Evolutionary conservation across 108 stramenopile species (phyloP), one percentile per base, ranked within the genome.

Genomic region (Fragilaria radians): DNA sequence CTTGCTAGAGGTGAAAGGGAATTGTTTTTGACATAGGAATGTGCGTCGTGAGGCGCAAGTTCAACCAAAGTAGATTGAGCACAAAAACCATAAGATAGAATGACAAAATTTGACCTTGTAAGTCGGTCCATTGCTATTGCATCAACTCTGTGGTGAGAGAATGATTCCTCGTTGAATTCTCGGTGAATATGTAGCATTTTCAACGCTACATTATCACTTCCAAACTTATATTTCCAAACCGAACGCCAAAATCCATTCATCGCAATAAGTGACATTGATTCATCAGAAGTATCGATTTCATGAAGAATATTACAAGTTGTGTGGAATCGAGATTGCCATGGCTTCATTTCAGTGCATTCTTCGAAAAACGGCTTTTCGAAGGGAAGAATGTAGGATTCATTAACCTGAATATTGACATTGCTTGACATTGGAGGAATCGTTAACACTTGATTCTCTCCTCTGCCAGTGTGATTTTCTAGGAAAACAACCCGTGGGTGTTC

Each of bases 261-360:
- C 34, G 52, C 54, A 1, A 81, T 23, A 23, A 81, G 2, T 1
- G 22, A 48, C 1, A 68, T 46, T 29, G 52, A 63, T 48, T 48
- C 5, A 31, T 28, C n/a, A 29, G 61, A 14, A 22, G 51, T 32
- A 21, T 52, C 30, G 4, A 70, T 71, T 48, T 91, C 91, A 57
- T 92, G 91, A 1, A 92, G 56, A 1, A 28, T 22, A 70, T 85
- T 85, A 65, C 88, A 89, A 9, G 73, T 83, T 11, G 84, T 80
- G 65, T 79, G 68, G 32, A 72, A 70, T 25, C 57, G 68, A 14
- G 72, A 51, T 59, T 78, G 77, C 81, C 78, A 83, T 33, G 79
- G 64, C n/a, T 66, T 57, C 73, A 81, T 73, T 5, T 62, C 78
- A 5, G 70, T 68, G 48, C 88, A 89, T 25, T 82, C 65, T 55